These are phyloP conservation scores for Physcomitrium patens DNA, from an alignment of 225 moss, liverwort and hornwort species.

Conservation along the genomic window DNA sequence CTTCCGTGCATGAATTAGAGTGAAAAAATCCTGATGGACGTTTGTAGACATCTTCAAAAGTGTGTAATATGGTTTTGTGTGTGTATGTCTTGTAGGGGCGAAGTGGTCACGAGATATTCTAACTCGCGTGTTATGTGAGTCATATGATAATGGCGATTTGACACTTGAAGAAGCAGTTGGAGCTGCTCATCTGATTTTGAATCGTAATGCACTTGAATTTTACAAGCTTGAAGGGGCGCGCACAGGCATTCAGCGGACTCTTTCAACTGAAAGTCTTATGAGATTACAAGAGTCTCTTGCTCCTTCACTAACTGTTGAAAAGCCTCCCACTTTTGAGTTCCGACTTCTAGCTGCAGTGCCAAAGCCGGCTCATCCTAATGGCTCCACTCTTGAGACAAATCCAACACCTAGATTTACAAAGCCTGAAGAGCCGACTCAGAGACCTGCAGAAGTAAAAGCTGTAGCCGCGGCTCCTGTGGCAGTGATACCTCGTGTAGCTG, in stretches of 20 bases:
- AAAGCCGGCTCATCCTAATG: slow-evolving; percentile 30
- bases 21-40: neutral
- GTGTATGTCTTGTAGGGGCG: slow-evolving; percentile 57
- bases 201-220: slow-evolving; percentile 67
- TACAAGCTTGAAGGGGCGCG: slow-evolving; percentile 75
- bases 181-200: slow-evolving; percentile 66
- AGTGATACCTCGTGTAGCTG: slow-evolving; percentile 30
- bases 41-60: neutral
- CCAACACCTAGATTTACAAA: slow-evolving; percentile 32
- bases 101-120: slow-evolving; percentile 87
- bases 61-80: slow-evolving; percentile 11
- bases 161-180: slow-evolving; percentile 70
- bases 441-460: neutral
- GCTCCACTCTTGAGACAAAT: slow-evolving; percentile 22
- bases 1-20: neutral
- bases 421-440: slow-evolving; percentile 23
- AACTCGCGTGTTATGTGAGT: slow-evolving; percentile 71
- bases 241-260: slow-evolving; percentile 28
- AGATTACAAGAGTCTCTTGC: slow-evolving; percentile 35
- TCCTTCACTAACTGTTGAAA: slow-evolving; percentile 24
- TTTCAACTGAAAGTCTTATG: slow-evolving; percentile 42
- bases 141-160: slow-evolving; percentile 75
- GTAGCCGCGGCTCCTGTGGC: slow-evolving; percentile 29
- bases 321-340: slow-evolving; percentile 41
- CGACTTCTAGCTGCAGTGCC: slow-evolving; percentile 39